These are phyloP conservation scores for Pichia occidentalis DNA, from an alignment of 805 yeast genomes.

Conservation along the genomic window DNA sequence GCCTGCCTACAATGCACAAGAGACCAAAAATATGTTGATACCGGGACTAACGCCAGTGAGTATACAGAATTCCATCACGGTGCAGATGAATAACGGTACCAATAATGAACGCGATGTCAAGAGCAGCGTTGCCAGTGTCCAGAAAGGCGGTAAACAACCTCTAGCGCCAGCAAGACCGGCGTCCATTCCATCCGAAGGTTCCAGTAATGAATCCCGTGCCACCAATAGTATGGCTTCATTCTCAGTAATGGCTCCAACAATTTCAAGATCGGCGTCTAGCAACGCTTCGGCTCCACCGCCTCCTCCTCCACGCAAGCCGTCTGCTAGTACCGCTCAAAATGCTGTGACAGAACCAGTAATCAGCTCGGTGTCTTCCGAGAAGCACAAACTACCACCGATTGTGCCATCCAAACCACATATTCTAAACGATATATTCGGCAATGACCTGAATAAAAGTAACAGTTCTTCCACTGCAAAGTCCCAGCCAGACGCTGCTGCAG, in stretches of 20 bases:
- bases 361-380: background rate
- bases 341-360: no score
- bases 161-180: background rate
- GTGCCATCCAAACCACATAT: constrained; percentile 29
- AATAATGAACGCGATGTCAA: no score
- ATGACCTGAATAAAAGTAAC: background rate
- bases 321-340: no score
- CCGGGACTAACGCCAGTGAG: constrained; percentile 21
- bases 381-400: constrained; percentile 25
- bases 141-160: no score
- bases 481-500: background rate
- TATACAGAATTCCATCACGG: constrained; percentile 14
- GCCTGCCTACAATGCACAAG: constrained; percentile 20
- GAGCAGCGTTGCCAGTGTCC: no score
- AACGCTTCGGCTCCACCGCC: constrained; percentile 22
- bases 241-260: constrained; percentile 28
- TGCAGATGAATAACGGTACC: no score
- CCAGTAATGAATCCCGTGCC: constrained; percentile 3
- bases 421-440: constrained; percentile 16
- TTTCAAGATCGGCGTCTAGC: constrained; percentile 24
- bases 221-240: constrained; percentile 11
- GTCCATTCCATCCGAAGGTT: background rate
- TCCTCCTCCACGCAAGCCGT: constrained; percentile 25
- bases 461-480: constrained; percentile 1
- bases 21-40: constrained; percentile 18